Base-by-base conservation (phyloP, 371 early-diverging fungal genomes). In the Blakeslea trispora region DNA sequence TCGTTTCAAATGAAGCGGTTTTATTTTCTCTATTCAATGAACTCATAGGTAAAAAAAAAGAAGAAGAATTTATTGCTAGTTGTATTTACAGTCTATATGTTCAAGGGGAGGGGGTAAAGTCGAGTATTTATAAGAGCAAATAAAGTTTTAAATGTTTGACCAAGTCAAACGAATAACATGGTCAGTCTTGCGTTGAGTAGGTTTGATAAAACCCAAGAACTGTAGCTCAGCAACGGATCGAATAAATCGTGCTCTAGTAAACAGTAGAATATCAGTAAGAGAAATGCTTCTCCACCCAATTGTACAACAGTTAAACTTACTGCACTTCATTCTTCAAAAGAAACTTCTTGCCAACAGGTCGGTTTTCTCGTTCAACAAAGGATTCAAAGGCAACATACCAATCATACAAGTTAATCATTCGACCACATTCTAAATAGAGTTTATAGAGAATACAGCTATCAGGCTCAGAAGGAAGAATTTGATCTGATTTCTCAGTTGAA, bases 351-450 rank as follows among this genome's bases (percentile, higher is more conserved):
- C 28, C 7, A 18, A 43, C 46, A 6, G 66, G 48, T n/a, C 73
- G 42, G 22, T 67, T 59, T 42, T 76, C 78, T 48, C 80, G 72
- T 45, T 83, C 81, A 32, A 92, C 61, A 15, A 92, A 74, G 43
- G 74, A 74, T 2, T 81, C 80, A 74, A 96, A 97, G 0, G 94
- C 88, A 37, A 84, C 76, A 62, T 87, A 93, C 92, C 92, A 92
- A 68, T 97, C 97, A 57, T 87, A 91, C 47, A 97, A 67, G 68
- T 97, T 97, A 71, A 97, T 93, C 80, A 96, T 67, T 54, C 91
- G 81, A 3, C 96, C 96, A 63, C 92, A 92, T 62, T 97, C 96
- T 11, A 91, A 78, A 67, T 96, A 92, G 15, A 97, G 78, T 47
- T 87, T 83, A 69, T 97, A 97, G 5, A 89, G 66, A 34, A 96